Conservation (phyloP, 495 filamentous ascomycete genomes). For the Mycothermus thermophilus region DNA sequence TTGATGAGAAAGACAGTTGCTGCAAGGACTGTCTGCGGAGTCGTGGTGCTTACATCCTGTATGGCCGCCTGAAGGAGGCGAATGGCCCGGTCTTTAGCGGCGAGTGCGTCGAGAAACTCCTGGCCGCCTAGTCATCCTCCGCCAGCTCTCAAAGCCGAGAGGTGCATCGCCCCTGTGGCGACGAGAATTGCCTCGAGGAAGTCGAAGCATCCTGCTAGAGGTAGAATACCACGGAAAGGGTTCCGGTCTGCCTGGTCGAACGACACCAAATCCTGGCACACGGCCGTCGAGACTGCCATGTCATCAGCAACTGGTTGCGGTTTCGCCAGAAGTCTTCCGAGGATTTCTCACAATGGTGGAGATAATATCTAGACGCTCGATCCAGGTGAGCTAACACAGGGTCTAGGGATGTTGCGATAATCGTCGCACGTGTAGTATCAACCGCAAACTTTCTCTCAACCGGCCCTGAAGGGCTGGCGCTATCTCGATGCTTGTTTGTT, state of each 20-base stretch:
- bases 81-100: constrained; percentile 36
- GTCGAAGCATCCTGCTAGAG: constrained; percentile 29
- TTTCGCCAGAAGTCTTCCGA: constrained; percentile 2
- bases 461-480: no score
- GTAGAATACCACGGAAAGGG: constrained; percentile 37
- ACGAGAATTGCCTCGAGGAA: constrained; percentile 37
- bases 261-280: constrained; percentile 39
- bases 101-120: constrained; percentile 34
- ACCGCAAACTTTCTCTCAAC: no score
- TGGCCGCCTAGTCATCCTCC: no score
- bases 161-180: constrained; percentile 42
- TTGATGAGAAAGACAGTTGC: constrained; percentile 44
- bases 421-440: no score
- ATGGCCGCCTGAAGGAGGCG: constrained; percentile 25
- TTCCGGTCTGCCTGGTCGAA: constrained; percentile 35
- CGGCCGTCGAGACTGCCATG: constrained; percentile 32
- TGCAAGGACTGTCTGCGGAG: constrained; percentile 29
- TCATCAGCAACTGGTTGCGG: constrained; percentile 1
- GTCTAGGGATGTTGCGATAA: constrained; percentile 24
- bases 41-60: constrained; percentile 12
- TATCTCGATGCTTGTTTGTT: no score
- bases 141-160: no score
- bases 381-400: constrained; percentile 25
- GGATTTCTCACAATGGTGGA: constrained; percentile 42
- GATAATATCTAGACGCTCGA: constrained; percentile 27